phyloP scores from a whole-genome alignment of 257 asterid species.

The Rauvolfia tetraphylla region DNA sequence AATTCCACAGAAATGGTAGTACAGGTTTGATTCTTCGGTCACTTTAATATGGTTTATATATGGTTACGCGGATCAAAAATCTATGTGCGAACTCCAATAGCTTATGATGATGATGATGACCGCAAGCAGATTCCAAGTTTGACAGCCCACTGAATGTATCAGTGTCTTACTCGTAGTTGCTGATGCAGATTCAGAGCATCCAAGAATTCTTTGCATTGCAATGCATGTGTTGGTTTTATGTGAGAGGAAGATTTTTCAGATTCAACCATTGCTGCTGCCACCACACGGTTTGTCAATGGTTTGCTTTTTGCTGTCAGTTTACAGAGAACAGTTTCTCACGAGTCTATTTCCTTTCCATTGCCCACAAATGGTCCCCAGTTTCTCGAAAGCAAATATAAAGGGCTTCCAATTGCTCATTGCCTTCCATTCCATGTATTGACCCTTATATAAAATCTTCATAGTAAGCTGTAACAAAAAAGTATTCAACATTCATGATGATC shows the following conservation, averaged over 20 bases:
- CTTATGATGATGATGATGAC: neutral
- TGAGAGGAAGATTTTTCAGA: neutral
- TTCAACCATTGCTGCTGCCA: slow-evolving; percentile 12
- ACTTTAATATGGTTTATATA: neutral
- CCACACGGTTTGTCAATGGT: neutral
- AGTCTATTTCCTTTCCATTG: slow-evolving; percentile 9
- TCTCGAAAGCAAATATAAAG: slow-evolving; percentile 5
- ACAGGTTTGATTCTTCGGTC: neutral
- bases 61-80: neutral
- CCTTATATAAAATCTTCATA: neutral
- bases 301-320: slow-evolving; percentile 6
- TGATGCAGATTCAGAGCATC: neutral
- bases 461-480: neutral
- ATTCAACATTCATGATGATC: neutral
- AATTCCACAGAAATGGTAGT: neutral
- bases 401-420: neutral
- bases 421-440: neutral
- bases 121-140: neutral
- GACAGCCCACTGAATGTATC: neutral
- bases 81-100: neutral
- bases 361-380: slow-evolving; percentile 13
- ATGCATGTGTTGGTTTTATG: neutral
- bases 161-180: neutral
- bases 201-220: slow-evolving; percentile 3
- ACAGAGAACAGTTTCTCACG: neutral